Conservation (phyloP, 352 stramenopile species). For the Globisporangium sylvaticum region DNA sequence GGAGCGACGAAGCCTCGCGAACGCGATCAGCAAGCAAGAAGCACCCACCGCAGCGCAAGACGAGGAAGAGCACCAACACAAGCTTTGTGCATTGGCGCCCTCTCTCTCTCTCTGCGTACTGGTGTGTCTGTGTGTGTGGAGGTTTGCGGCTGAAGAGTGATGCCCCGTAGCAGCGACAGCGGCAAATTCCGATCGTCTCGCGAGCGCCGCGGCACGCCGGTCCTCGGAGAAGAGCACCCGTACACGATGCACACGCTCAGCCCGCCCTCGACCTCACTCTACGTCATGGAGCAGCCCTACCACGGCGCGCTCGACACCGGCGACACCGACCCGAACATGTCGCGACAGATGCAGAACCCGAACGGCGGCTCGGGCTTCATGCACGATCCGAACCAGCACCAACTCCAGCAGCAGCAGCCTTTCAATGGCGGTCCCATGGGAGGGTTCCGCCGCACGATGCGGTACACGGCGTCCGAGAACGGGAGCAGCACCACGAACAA, state of each 20-base stretch:
- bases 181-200: constrained; percentile 22
- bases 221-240: constrained; percentile 63
- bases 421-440: neutral
- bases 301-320: constrained; percentile 22
- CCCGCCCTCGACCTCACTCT: constrained; percentile 44
- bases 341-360: constrained; percentile 4
- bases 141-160: constrained; percentile 1
- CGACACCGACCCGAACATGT: constrained; percentile 10
- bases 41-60: neutral
- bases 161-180: constrained; percentile 21
- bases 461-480: constrained; percentile 14
- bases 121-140: neutral
- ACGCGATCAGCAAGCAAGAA: neutral
- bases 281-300: constrained; percentile 66
- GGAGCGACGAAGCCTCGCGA: neutral
- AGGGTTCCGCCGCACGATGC: constrained; percentile 21
- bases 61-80: neutral
- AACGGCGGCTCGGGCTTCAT: constrained; percentile 6
- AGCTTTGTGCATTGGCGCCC: neutral
- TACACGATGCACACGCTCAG: constrained; percentile 49
- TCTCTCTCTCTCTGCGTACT: neutral
- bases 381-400: constrained; percentile 21
- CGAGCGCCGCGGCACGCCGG: constrained; percentile 57
- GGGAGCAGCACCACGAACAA: constrained; percentile 10
- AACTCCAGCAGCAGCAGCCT: constrained; percentile 22